Conservation (phyloP, 768 basidiomycete species). For the Neoboletus magnificus region DNA sequence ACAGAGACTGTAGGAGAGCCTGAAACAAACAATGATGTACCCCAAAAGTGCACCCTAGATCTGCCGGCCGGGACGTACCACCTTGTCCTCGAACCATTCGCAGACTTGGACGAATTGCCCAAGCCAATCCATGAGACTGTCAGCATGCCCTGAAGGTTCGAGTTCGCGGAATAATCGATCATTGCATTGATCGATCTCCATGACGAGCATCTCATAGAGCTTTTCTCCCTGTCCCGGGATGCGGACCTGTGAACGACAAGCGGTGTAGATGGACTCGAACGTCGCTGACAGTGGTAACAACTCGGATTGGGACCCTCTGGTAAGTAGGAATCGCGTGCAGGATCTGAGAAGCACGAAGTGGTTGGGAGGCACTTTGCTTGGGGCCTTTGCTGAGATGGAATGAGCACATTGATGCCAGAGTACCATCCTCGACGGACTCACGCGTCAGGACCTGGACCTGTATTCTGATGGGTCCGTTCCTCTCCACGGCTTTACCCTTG, state of each 20-base stretch:
- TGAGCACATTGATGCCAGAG: not conserved
- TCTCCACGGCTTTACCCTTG: conserved; percentile 24
- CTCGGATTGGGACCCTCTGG: conserved; percentile 30
- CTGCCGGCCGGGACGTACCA: conserved; percentile 44
- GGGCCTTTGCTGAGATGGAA: conserved; percentile 8
- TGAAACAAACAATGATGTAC: conserved; percentile 24
- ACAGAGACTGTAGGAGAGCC: conserved; percentile 57
- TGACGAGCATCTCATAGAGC: conserved; percentile 54
- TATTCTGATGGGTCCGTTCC: conserved; percentile 43
- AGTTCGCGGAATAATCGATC: conserved; percentile 41
- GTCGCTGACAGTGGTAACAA: conserved; percentile 44
- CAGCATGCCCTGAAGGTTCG: not conserved
- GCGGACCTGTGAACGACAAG: conserved; percentile 55
- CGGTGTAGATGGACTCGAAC: conserved; percentile 53
- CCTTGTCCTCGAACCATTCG: conserved; percentile 60
- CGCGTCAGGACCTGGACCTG: conserved; percentile 43
- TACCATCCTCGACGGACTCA: conserved; percentile 17
- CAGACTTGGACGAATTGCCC: conserved; percentile 51
- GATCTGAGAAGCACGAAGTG: conserved; percentile 31
- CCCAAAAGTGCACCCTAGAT: not conserved
- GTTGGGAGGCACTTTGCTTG: conserved; percentile 6
- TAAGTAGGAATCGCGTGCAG: conserved; percentile 42
- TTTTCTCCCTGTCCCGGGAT: conserved; percentile 52
- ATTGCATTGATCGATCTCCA: conserved; percentile 59
- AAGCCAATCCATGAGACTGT: conserved; percentile 51